These are phyloP conservation scores for Magnusiomyces sp. DNA, from an alignment of 1,139 yeast species.

Conservation along the genomic window DNA sequence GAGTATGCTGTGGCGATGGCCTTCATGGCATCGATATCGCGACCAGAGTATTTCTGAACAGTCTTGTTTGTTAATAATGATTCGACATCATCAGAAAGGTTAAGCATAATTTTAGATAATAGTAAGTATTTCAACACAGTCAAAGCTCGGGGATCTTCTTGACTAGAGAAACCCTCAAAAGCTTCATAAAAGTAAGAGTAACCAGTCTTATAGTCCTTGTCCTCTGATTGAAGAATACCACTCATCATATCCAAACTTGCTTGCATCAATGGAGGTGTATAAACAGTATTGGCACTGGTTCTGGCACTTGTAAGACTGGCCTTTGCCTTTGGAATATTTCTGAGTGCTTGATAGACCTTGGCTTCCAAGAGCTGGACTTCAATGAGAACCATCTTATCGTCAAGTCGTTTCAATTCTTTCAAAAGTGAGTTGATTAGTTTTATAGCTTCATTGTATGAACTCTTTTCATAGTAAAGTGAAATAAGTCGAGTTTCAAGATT, in stretches of 20 bases:
- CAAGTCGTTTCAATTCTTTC: constrained; percentile 82
- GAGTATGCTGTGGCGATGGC: constrained; percentile 86
- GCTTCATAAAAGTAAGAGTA: constrained; percentile 92
- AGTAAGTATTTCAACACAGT: constrained; percentile 86
- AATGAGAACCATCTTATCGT: constrained; percentile 89
- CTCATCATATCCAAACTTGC: constrained; percentile 94
- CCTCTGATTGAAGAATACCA: constrained; percentile 94
- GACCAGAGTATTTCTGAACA: constrained; percentile 70
- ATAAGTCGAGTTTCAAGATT: constrained; percentile 79
- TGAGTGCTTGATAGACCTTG: constrained; percentile 80
- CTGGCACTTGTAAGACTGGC: constrained; percentile 94
- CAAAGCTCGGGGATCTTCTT: constrained; percentile 55
- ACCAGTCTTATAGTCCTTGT: constrained; percentile 92
- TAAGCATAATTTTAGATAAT: constrained; percentile 87
- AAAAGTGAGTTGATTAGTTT: constrained; percentile 62
- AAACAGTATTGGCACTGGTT: constrained; percentile 91
- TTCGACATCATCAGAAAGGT: constrained; percentile 77
- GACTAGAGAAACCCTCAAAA: constrained; percentile 71
- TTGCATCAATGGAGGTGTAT: constrained; percentile 89
- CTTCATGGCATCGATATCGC: constrained; percentile 81
- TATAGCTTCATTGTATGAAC: constrained; percentile 62
- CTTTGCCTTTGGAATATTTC: constrained; percentile 86
- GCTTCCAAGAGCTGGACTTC: constrained; percentile 92
- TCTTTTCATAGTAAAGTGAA: constrained; percentile 57
- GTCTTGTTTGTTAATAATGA: constrained; percentile 69